Base-by-base conservation (phyloP, 1,139 yeast species). In the Suhomyces kunorum region DNA sequence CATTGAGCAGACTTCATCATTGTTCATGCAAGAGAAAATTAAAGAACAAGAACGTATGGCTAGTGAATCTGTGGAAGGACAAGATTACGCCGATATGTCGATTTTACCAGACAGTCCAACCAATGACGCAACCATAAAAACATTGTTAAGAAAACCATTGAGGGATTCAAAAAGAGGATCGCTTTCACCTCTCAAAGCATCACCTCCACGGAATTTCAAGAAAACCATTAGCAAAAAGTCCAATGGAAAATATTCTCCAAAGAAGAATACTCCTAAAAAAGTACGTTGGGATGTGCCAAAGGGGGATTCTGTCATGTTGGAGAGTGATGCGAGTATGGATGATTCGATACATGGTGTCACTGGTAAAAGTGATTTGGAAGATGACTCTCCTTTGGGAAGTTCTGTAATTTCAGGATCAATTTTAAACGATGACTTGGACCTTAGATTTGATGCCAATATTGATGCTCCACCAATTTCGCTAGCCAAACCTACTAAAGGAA, bases 201-300 rank as follows among this genome's bases (percentile, higher is more conserved):
- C 71, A 3, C 70, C 70, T 6, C 60, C 65, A 5, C 47, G 63
- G 26, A 50, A 49, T 18, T 41, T 49, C 25, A 63, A 59, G 46
- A 55, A 50, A 32, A 38, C 47, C 19, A 45, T 52, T 6, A 43
- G 48, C 15, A 54, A 49, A 32, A 61, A 12, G 20, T 9, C 28
- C 16, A 24, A 14, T 5, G 24, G 25, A 11, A 32, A 32, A 24
- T 32, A 15, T 18, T 43, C 60, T 18, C 55, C 61, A 6, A 30
- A 33, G 18, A 38, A 45, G 23, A 47, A 45, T 40, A 36, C 38
- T 6, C 36, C 49, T 6, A 68, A 65, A 39, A 65, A 61, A 37
- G 74, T 69, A 0, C 64, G 71, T 36, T 68, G 74, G 68, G 71
- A 66, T 45, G 61, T 63, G 2, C 66, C 67, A 6, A 56, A 54